Conservation (phyloP, 371 early-diverging fungal species). For the Mucor irregularis region DNA sequence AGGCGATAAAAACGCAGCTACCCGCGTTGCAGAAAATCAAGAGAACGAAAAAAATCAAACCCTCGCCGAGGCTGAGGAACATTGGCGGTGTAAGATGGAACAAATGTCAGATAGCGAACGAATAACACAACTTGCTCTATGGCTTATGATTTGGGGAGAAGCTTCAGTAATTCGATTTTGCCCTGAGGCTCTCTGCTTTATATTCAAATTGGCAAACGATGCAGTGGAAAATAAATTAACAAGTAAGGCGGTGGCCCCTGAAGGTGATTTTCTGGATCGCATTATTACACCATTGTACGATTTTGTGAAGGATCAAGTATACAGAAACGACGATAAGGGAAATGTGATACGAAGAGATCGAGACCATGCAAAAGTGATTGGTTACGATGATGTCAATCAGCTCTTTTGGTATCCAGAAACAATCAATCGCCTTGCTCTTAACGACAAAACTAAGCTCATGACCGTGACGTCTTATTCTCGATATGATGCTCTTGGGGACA, state of each 20-base stretch:
- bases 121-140: conserved; percentile 76
- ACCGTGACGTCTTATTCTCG: conserved; percentile 59
- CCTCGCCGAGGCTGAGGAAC: conserved; percentile 54
- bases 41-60: conserved; percentile 12
- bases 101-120: conserved; percentile 66
- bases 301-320: conserved; percentile 74
- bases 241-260: conserved; percentile 26
- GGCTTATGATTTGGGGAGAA: conserved; percentile 87
- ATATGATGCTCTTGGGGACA: conserved; percentile 58
- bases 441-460: conserved; percentile 55
- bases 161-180: conserved; percentile 78
- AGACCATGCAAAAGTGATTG: conserved; percentile 77
- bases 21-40: conserved; percentile 10
- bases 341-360: conserved; percentile 71
- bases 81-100: conserved; percentile 72
- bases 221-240: conserved; percentile 16
- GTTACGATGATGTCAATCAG: conserved; percentile 90
- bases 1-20: conserved; percentile 33
- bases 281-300: conserved; percentile 76
- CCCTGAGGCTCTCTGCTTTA: conserved; percentile 80
- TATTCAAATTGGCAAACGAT: conserved; percentile 76
- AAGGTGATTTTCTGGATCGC: conserved; percentile 68
- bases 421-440: conserved; percentile 58
- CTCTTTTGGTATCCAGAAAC: conserved; percentile 77
- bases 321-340: conserved; percentile 68